phyloP scores from a whole-genome alignment of 2,329 filamentous ascomycete genomes.

The Phyllosticta citribraziliensis region DNA sequence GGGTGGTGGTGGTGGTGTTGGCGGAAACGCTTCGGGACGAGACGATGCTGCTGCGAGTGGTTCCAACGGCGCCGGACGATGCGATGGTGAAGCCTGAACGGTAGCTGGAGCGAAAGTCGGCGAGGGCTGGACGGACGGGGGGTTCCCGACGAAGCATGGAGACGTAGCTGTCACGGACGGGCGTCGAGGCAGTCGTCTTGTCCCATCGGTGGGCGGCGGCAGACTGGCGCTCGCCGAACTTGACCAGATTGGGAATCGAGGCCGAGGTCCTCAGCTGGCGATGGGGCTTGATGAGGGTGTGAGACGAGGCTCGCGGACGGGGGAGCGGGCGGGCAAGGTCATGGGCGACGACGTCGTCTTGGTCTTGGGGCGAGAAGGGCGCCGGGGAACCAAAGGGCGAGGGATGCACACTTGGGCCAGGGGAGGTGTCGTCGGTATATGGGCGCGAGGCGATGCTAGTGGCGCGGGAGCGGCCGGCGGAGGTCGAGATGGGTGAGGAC shows the following conservation, averaged over 20 bases:
- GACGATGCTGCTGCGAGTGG: constrained; percentile 71
- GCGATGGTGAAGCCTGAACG: constrained; percentile 50
- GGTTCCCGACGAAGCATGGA: constrained; percentile 27
- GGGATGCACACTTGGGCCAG: constrained; percentile 2
- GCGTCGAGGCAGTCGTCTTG: constrained; percentile 13
- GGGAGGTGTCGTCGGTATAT: constrained; percentile 7
- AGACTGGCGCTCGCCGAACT: constrained; percentile 16
- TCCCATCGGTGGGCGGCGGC: constrained; percentile 26
- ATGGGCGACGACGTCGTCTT: constrained; percentile 2
- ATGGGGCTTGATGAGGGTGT: constrained; percentile 10
- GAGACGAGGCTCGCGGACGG: constrained; percentile 18
- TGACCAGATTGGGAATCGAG: constrained; percentile 29
- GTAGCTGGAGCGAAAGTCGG: constrained; percentile 44
- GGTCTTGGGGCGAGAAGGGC: constrained; percentile 2
- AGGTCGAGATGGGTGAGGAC: constrained; percentile 18
- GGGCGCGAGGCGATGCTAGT: constrained; percentile 7
- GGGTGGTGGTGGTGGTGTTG: constrained; percentile 45
- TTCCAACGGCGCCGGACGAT: constrained; percentile 52
- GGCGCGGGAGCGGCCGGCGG: constrained; percentile 18
- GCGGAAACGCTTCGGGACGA: constrained; percentile 68
- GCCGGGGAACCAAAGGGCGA: constrained; percentile 8
- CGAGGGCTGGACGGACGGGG: constrained; percentile 20
- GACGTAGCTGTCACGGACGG: constrained; percentile 18
- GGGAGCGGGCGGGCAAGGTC: not conserved
- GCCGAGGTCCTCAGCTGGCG: constrained; percentile 21